These are phyloP conservation scores for Alloteropsis semialata DNA, from an alignment of 176 grass and related monocot genomes.

Conservation along the genomic window DNA sequence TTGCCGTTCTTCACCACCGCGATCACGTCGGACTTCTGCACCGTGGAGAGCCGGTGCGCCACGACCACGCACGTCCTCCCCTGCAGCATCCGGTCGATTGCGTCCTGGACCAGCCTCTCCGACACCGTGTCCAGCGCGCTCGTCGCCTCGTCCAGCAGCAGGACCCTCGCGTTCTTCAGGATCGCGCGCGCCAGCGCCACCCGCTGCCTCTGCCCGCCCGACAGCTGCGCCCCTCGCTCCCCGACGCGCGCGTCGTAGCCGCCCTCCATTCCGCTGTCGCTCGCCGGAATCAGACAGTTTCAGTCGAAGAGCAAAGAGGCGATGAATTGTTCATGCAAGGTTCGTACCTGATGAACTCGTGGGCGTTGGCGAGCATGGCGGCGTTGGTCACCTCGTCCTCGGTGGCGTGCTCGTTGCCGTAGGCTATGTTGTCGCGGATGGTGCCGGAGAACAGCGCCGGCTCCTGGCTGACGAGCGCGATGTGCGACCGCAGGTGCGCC, in stretches of 20 bases:
- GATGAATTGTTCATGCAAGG: neutral
- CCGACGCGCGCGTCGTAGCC: constrained; percentile 57
- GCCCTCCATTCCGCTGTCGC: constrained; percentile 37
- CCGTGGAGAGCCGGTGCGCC: constrained; percentile 53
- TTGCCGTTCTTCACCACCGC: constrained; percentile 45
- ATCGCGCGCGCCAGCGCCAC: constrained; percentile 52
- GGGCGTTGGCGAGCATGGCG: constrained; percentile 40
- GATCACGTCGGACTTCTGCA: constrained; percentile 42
- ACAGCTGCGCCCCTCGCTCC: constrained; percentile 53
- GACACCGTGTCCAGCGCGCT: constrained; percentile 71
- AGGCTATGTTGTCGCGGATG: constrained; percentile 42
- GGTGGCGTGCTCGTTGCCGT: constrained; percentile 38
- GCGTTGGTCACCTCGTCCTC: constrained; percentile 38
- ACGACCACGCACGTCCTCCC: constrained; percentile 54
- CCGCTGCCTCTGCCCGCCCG: constrained; percentile 60
- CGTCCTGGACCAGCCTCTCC: constrained; percentile 55
- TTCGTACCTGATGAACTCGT: constrained; percentile 47
- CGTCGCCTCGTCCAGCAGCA: constrained; percentile 92
- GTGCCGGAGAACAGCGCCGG: constrained; percentile 54
- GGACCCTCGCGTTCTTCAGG: constrained; percentile 48
- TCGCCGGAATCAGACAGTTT: neutral
- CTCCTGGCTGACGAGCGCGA: constrained; percentile 58
- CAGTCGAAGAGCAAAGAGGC: neutral
- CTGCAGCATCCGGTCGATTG: constrained; percentile 49
- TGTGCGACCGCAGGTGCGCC: constrained; percentile 34